Evolutionary conservation across 768 basidiomycete genomes (phyloP), one percentile per base, ranked within the genome.

Genomic region (Punctularia strigosozonata): DNA sequence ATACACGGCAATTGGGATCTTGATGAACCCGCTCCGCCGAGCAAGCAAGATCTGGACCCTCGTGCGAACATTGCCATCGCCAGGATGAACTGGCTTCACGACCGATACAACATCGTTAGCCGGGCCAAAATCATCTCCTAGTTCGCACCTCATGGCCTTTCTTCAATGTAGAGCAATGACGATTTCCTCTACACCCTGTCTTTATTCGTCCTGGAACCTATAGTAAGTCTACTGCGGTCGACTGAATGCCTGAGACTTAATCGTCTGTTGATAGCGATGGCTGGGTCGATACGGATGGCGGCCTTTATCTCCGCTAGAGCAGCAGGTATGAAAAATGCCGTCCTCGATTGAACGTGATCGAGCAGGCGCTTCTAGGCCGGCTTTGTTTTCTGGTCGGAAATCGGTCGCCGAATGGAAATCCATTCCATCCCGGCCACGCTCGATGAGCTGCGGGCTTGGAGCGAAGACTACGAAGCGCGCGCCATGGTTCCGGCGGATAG

Each of bases 391-490:
- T 74, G 70, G 69, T 31, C 33, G 1, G 69, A 71, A 44, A 59
- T 72, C 12, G 70, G 70, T 4, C 47, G 49, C 28, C 52, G 61
- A 35, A 71, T 74, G 71, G 54, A 58, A 5, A 72, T 74, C 36
- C 45, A 54, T 32, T 60, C 65, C 44, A 68, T 74, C 28, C 72
- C 71, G 2, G 56, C 56, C 2, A 60, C 57, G 2, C 28, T 63
- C 12, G 57, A 64, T 14, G 64, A 50, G 3, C 46, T 71, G 39
- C 43, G 44, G 8, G 49, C 44, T 4, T 72, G 68, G 69, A 50
- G 58, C n/a, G 41, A 69, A 66, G 54, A 53, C 13, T 72, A 71
- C 43, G 69, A 71, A 45, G 43, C 54, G 32, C 42, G 43, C 18
- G 32, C 56, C 36, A 68, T 71, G 70, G 45, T 68, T 2, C 65